Conservation (phyloP, 306 rosid genomes). For the Arachis hypogaea region DNA sequence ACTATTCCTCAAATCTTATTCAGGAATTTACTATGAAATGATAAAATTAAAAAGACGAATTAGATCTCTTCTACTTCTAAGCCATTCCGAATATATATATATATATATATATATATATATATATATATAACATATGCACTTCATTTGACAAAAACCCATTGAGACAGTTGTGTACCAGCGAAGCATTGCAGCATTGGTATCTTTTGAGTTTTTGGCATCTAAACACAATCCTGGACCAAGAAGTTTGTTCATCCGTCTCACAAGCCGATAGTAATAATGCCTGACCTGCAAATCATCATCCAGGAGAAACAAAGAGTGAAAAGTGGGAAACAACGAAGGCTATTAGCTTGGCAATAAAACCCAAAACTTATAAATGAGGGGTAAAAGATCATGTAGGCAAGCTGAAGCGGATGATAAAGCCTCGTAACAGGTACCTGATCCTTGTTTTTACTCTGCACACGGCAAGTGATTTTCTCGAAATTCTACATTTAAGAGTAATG, state of each 20-base stretch:
- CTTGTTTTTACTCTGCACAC: constrained; percentile 97
- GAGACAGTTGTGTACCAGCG: constrained; percentile 65
- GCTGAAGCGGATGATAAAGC: constrained; percentile 6
- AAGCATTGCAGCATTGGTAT: constrained; percentile 98
- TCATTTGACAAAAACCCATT: constrained; percentile 19
- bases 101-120: background rate
- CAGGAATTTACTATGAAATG: constrained; percentile 24
- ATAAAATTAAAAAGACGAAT: constrained; percentile 10
- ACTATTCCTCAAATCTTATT: constrained; percentile 13
- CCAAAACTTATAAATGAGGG: constrained; percentile 9
- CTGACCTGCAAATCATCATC: constrained; percentile 64
- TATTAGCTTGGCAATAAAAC: constrained; percentile 10
- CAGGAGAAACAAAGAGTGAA: constrained; percentile 25
- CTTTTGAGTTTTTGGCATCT: constrained; percentile 93
- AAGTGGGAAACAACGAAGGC: constrained; percentile 26
- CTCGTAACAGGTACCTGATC: constrained; percentile 62
- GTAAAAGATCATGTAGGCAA: background rate
- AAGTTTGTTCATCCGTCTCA: constrained; percentile 98
- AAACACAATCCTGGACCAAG: constrained; percentile 89
- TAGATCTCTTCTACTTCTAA: background rate
- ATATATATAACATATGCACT: constrained; percentile 3
- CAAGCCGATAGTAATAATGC: constrained; percentile 97
- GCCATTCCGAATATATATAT: constrained; percentile 13
- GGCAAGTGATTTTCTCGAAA: constrained; percentile 93
- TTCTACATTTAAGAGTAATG: constrained; percentile 60